Conservation (phyloP, 2,329 filamentous ascomycete species). For the Fusarium xylarioides region DNA sequence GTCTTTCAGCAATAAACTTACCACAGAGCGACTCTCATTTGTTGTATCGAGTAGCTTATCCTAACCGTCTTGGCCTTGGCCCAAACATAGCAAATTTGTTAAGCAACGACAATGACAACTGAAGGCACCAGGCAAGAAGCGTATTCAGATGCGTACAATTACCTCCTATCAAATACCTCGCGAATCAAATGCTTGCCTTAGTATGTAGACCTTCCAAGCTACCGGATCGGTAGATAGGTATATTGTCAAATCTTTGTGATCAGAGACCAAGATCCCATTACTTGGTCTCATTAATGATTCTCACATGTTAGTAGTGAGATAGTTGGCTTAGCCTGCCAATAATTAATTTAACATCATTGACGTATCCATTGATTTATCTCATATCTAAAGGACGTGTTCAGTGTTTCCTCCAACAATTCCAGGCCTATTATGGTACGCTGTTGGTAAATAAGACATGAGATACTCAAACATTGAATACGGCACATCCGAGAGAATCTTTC, state of each 20-base stretch:
- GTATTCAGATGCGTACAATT: background rate
- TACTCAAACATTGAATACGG: background rate
- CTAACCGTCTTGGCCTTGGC: background rate
- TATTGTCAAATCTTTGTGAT: background rate
- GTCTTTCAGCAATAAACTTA: background rate
- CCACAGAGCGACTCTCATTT: background rate
- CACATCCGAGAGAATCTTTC: background rate
- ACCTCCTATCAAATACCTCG: background rate
- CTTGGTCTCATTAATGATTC: background rate
- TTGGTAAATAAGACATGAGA: background rate
- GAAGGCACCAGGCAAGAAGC: background rate
- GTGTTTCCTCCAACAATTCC: background rate
- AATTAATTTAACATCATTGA: constrained; percentile 18
- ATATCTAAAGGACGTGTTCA: background rate
- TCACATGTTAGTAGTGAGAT: background rate
- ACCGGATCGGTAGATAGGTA: background rate
- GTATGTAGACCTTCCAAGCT: too few species aligned
- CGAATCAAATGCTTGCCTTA: background rate
- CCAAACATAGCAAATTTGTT: background rate
- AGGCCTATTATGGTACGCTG: background rate
- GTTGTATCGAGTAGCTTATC: background rate
- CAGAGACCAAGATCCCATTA: background rate
- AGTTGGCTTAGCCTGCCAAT: background rate
- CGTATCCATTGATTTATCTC: background rate
- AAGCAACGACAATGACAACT: background rate